Conservation (phyloP, 1,139 yeast species). For the Kluyveromyces sp. region DNA sequence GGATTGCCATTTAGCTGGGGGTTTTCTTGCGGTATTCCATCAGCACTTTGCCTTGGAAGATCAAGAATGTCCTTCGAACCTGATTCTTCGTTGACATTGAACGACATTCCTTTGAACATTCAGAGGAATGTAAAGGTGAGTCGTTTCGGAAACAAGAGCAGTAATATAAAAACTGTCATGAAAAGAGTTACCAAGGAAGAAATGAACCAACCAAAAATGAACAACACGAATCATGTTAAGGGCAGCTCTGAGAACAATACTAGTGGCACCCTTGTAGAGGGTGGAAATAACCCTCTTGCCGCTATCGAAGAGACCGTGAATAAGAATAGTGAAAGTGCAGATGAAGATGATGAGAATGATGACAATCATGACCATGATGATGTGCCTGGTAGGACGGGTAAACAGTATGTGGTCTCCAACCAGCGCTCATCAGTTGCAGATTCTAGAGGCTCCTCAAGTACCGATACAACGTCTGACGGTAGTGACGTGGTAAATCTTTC, state of each 20-base stretch:
- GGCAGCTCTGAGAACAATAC: background rate
- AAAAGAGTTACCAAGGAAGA: background rate
- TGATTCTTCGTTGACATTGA: constrained; percentile 11
- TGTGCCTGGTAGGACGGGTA: background rate
- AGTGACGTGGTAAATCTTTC: constrained; percentile 25
- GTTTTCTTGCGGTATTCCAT: background rate
- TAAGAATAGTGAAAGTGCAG: constrained; percentile 1
- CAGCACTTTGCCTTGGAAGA: background rate
- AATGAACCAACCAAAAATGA: background rate
- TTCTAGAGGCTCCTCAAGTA: constrained; percentile 18
- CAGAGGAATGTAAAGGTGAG: constrained; percentile 10
- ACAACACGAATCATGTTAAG: constrained; percentile 2
- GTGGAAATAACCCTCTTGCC: background rate
- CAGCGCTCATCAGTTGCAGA: background rate
- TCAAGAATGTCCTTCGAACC: constrained; percentile 7
- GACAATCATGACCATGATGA: background rate
- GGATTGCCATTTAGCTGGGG: too few relatives aligned
- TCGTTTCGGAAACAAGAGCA: constrained; percentile 4
- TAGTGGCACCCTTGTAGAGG: background rate
- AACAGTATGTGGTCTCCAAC: background rate
- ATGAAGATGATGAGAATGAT: constrained; percentile 4
- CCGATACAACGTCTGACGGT: constrained; percentile 16
- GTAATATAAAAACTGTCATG: background rate
- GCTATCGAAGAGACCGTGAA: constrained; percentile 1
- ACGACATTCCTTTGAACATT: constrained; percentile 16